phyloP scores from a whole-genome alignment of 1,139 yeast genomes.

The Yamadazyma songkhlaensis region DNA sequence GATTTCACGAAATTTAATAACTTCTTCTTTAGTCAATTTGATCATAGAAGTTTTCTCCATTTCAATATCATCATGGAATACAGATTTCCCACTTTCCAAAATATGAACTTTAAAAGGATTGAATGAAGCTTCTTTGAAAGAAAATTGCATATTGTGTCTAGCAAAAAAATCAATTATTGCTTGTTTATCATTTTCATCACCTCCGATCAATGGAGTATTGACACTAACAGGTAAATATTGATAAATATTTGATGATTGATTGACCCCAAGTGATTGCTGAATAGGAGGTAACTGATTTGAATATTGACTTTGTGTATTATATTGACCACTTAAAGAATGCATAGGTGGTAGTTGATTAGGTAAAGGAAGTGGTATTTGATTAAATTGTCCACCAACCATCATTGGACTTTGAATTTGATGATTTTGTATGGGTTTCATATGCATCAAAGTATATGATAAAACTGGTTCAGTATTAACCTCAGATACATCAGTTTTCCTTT shows the following conservation, averaged over 20 bases:
- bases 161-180: not conserved
- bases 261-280: no score
- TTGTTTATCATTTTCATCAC: not conserved
- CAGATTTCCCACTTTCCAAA: slow-evolving; percentile 3
- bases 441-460: not conserved
- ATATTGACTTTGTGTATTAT: not conserved
- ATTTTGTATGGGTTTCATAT: not conserved
- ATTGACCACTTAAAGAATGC: not conserved
- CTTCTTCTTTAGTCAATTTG: slow-evolving; percentile 16
- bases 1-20: slow-evolving; percentile 16
- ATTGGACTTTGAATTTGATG: not conserved
- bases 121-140: not conserved
- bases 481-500: slow-evolving; percentile 8
- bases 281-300: not conserved
- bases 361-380: not conserved
- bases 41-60: slow-evolving; percentile 11
- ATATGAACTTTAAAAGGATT: slow-evolving; percentile 1
- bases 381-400: not conserved
- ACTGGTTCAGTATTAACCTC: not conserved
- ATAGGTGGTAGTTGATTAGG: not conserved
- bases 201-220: not conserved
- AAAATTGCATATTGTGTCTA: not conserved
- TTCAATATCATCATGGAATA: slow-evolving; percentile 10
- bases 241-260: no score
- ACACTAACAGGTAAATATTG: not conserved